These are phyloP conservation scores for Coniosporium tulheliwenetii DNA, from an alignment of 2,329 filamentous ascomycete genomes.

Conservation along the genomic window DNA sequence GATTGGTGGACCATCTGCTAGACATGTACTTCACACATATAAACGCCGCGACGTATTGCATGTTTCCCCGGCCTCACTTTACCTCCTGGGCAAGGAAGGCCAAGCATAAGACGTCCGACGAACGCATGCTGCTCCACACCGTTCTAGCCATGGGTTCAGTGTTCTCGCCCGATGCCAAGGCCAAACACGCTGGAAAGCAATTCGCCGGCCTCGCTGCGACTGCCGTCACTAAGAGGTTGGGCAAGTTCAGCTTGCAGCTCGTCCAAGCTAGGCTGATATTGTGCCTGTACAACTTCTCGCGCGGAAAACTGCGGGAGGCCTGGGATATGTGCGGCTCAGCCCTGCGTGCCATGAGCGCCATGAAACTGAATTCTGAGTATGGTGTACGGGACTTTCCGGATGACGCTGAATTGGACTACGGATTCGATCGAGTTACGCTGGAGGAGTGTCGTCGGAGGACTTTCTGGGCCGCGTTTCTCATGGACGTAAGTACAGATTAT, in stretches of 20 bases:
- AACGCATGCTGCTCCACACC: slow-evolving; percentile 45
- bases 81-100: slow-evolving; percentile 35
- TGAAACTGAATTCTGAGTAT: slow-evolving; percentile 49
- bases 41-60: slow-evolving; percentile 37
- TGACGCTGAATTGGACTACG: slow-evolving; percentile 35
- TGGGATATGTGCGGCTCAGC: slow-evolving; percentile 50
- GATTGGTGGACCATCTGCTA: slow-evolving; percentile 34
- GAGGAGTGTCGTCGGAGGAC: slow-evolving; percentile 54
- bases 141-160: slow-evolving; percentile 41
- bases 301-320: slow-evolving; percentile 41
- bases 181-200: slow-evolving; percentile 26
- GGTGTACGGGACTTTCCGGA: slow-evolving; percentile 31
- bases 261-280: slow-evolving; percentile 54
- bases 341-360: slow-evolving; percentile 40
- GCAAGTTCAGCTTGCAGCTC: slow-evolving; percentile 43
- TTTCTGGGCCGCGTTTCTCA: slow-evolving; percentile 55
- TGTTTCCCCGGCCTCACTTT: slow-evolving; percentile 40
- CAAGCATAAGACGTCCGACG: slow-evolving; percentile 33
- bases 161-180: slow-evolving; percentile 33
- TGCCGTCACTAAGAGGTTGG: slow-evolving; percentile 35
- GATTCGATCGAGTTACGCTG: slow-evolving; percentile 40
- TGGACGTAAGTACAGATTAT: slow-evolving; percentile 37
- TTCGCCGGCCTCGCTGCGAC: slow-evolving; percentile 42
- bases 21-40: slow-evolving; percentile 42
- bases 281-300: slow-evolving; percentile 48